phyloP scores from a whole-genome alignment of 2,329 filamentous ascomycete genomes.

The Fusarium citri region DNA sequence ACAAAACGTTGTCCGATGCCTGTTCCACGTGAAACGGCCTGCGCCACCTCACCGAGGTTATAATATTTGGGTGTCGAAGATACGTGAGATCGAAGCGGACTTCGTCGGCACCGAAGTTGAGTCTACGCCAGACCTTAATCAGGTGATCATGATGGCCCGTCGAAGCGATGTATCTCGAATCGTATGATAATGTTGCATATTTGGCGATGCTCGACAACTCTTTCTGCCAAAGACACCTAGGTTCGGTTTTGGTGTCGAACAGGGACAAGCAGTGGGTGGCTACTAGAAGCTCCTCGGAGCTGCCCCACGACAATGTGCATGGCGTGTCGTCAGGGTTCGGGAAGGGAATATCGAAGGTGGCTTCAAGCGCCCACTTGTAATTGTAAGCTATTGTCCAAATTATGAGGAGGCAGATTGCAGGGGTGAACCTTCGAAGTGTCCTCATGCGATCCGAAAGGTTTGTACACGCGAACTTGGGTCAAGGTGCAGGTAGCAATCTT shows the following conservation, averaged over 20 bases:
- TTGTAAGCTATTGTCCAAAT: conserved; percentile 37
- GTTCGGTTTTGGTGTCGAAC: conserved; percentile 65
- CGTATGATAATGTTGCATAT: conserved; percentile 83
- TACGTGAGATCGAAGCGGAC: conserved; percentile 92
- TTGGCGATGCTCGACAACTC: conserved; percentile 78
- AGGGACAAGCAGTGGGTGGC: conserved; percentile 78
- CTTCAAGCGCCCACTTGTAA: conserved; percentile 72
- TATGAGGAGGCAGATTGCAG: not conserved
- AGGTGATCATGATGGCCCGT: conserved; percentile 82
- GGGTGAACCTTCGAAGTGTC: conserved; percentile 76
- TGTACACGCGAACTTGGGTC: conserved; percentile 78
- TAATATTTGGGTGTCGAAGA: conserved; percentile 81
- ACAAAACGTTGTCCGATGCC: conserved; percentile 85
- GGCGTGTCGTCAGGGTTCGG: conserved; percentile 49
- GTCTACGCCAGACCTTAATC: conserved; percentile 91
- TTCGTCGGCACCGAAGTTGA: conserved; percentile 85
- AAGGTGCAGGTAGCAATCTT: conserved; percentile 84
- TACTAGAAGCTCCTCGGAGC: conserved; percentile 84
- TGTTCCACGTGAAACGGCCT: conserved; percentile 81
- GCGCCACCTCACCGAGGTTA: conserved; percentile 91
- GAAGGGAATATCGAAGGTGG: conserved; percentile 63
- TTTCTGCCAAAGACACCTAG: conserved; percentile 77
- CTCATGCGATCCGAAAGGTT: conserved; percentile 76
- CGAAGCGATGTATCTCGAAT: conserved; percentile 87
- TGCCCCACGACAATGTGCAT: conserved; percentile 83